Evolutionary conservation across 176 grass and related monocot genomes (phyloP), one percentile per base, ranked within the genome.

Genomic region (Chloris gayana): DNA sequence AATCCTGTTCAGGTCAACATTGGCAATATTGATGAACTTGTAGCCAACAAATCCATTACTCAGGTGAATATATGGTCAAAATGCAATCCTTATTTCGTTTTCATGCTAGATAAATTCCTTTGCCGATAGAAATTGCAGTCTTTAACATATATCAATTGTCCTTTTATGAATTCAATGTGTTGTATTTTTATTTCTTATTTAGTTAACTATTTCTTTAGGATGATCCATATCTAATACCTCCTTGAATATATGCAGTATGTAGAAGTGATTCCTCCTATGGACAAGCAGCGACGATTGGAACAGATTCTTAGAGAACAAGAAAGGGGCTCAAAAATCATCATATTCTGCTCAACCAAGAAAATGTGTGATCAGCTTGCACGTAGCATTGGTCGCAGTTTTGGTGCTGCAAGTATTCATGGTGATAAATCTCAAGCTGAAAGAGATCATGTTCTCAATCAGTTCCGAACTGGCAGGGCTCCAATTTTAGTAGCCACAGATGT

Each of bases 401-500:
- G 87, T 78, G 92, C 92, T 76, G 78, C 88, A 85, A 89, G 92
- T 41, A 99, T 99, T 45, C 92, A 95, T 8, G 96, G 96, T 10
- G 90, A 95, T 72, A 99, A 99, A 70, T 99, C 96, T 7, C 96
- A 99, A 69, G 72, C 67, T 59, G 92, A 99, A 85, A 90, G 96
- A 76, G 96, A 99, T 82, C 80, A 93, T 69, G 91, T 95, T 72
- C 84, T 99, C 22, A 86, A 88, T 84, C 96, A 99, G 86, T 99
- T 99, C 76, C 96, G 90, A 21, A 80, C 86, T 79, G 92, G 96
- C 54, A 80, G 82, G 64, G 72, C 88, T 80, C 88, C 96, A 77
- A 84, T 99, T 89, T 90, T 99, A 59, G 96, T 99, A 50, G 92
- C 96, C 57, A 95, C 96, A 73, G 96, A 99, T 89, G 96, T 99